These are phyloP conservation scores for Alternaria arbusti DNA, from an alignment of 2,329 filamentous ascomycete genomes.

Conservation along the genomic window DNA sequence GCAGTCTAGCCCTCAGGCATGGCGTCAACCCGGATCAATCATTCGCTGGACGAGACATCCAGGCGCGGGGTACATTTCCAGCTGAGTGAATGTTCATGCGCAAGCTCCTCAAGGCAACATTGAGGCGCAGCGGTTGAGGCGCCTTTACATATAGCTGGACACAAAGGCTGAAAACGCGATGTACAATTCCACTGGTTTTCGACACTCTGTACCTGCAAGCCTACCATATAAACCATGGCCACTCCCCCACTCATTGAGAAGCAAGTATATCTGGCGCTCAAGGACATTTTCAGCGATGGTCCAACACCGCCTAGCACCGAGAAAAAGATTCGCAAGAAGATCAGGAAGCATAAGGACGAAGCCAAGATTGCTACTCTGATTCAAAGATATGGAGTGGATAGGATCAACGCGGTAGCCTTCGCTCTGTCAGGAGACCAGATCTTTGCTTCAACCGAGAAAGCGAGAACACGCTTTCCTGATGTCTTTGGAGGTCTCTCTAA, in stretches of 20 bases:
- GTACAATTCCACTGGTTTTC: background rate
- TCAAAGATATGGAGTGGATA: background rate
- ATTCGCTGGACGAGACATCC: background rate
- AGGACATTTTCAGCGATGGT: background rate
- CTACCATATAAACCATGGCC: background rate
- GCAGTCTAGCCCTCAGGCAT: background rate
- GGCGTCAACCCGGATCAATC: background rate
- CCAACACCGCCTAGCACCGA: background rate
- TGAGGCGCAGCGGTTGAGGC: background rate
- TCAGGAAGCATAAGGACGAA: background rate
- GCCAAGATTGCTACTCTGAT: background rate
- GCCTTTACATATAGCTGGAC: background rate
- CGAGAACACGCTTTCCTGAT: background rate
- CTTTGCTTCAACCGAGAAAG: background rate
- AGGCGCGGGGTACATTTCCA: background rate
- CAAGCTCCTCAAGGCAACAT: background rate
- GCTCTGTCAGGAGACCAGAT: background rate
- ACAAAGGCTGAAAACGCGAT: background rate
- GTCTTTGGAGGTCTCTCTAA: background rate
- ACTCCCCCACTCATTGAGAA: background rate
- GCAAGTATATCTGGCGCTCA: background rate
- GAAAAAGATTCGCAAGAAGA: background rate
- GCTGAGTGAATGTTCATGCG: background rate
- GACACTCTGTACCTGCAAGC: background rate
- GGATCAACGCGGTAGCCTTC: background rate